phyloP scores from a whole-genome alignment of 116 monocot species.

The Dioscorea cayenensis region DNA sequence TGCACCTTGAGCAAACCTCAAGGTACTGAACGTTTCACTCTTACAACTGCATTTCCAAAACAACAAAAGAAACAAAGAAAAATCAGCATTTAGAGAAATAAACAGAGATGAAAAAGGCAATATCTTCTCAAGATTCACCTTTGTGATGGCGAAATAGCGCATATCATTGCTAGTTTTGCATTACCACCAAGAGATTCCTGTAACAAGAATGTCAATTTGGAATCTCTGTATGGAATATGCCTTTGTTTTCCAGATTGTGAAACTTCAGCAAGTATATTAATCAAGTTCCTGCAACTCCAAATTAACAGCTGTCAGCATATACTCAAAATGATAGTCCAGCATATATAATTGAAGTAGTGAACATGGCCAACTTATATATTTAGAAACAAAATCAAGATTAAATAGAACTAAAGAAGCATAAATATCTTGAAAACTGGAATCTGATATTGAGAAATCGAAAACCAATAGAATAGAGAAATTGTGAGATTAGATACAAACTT shows the following conservation, averaged over 20 bases:
- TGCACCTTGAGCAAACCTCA: conserved; percentile 93
- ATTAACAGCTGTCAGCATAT: background rate
- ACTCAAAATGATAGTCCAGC: background rate
- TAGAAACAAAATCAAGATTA: too few relatives aligned
- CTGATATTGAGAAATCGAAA: too few relatives aligned
- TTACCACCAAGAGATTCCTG: conserved; percentile 99
- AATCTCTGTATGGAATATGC: conserved; percentile 95
- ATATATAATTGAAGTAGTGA: background rate
- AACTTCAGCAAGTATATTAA: conserved; percentile 89
- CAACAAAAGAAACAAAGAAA: background rate
- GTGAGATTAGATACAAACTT: too few relatives aligned
- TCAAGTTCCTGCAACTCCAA: conserved; percentile 64
- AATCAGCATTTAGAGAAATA: background rate
- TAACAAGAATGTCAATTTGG: conserved; percentile 85
- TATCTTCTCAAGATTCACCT: conserved; percentile 31
- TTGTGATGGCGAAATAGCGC: conserved; percentile 81
- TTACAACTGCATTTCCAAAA: conserved; percentile 60
- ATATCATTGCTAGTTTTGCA: conserved; percentile 95
- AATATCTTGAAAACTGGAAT: too few relatives aligned
- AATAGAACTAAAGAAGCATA: too few relatives aligned
- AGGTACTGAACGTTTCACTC: conserved; percentile 80
- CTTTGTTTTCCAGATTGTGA: conserved; percentile 86
- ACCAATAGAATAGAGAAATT: too few relatives aligned
- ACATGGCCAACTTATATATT: background rate
- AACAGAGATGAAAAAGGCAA: background rate